Percentiles rank a stretch among this genome's conserved stretches.
These are phyloP conservation scores for Serendipita vermifera DNA, from an alignment of 768 basidiomycete species.

Conservation along the genomic window DNA sequence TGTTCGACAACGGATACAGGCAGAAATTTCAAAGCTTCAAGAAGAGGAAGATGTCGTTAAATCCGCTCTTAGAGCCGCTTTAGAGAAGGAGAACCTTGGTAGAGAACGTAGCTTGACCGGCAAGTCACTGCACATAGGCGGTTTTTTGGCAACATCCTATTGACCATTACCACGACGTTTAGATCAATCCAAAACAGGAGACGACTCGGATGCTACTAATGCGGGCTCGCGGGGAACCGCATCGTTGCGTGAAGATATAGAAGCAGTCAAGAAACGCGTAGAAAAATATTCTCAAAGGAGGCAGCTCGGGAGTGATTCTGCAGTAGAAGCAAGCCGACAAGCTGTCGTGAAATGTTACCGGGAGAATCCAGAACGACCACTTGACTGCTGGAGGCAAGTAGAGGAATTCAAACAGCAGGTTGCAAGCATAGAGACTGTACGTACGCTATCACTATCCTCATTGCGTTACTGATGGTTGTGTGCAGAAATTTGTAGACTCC, in stretches of 20 bases:
- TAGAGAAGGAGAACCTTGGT: conserved; percentile 23
- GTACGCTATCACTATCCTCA: background rate
- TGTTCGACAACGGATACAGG: conserved; percentile 18
- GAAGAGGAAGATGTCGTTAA: conserved; percentile 19
- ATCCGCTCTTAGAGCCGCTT: conserved; percentile 18
- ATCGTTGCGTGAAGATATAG: conserved; percentile 3
- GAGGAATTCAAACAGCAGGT: conserved; percentile 5
- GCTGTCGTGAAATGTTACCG: background rate
- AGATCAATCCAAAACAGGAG: background rate
- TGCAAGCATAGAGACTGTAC: background rate
- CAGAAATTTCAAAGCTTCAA: conserved; percentile 18
- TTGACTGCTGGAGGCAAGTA: conserved; percentile 3
- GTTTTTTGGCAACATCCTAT: background rate
- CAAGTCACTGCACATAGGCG: background rate
- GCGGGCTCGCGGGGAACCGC: background rate
- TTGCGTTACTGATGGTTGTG: background rate
- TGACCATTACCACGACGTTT: background rate
- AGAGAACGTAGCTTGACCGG: conserved; percentile 11
- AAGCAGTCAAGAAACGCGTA: conserved; percentile 4
- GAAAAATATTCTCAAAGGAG: conserved; percentile 8
- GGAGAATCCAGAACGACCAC: background rate
- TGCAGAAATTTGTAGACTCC: conserved; percentile 10
- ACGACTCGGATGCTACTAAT: background rate
- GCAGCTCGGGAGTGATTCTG: background rate
- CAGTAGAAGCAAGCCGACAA: background rate